Evolutionary conservation across 345 rosid genomes (phyloP).

Genomic region (Citrus mangshanensis): DNA sequence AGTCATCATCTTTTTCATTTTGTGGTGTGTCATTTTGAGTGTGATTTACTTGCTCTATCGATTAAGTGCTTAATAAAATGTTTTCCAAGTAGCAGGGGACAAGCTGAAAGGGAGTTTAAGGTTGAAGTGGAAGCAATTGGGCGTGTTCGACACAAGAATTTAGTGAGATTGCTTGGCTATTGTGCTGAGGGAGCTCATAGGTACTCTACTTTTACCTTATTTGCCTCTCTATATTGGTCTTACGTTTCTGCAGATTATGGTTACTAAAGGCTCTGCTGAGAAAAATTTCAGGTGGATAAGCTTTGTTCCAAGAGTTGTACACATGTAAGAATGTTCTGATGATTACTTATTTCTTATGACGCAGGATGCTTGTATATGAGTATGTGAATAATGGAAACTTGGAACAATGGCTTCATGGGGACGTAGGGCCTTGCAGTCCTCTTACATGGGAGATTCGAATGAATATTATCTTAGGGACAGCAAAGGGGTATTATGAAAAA

Average conservation of each 20-base stretch:
- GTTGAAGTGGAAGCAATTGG: constrained; percentile 97
- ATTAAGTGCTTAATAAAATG: neutral
- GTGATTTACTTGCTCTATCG: neutral
- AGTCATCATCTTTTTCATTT: neutral
- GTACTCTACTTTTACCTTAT: constrained; percentile 29
- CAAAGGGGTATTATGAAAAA: constrained; percentile 62
- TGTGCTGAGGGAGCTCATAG: constrained; percentile 98
- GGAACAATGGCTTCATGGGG: constrained; percentile 87
- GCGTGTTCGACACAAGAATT: constrained; percentile 85
- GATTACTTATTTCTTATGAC: constrained; percentile 5
- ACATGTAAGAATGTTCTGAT: neutral
- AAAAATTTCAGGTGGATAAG: neutral
- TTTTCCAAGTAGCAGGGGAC: constrained; percentile 53
- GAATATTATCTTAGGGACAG: constrained; percentile 72
- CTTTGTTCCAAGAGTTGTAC: neutral
- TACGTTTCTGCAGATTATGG: neutral
- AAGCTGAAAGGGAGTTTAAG: constrained; percentile 89
- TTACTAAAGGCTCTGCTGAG: neutral
- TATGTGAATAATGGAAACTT: constrained; percentile 77
- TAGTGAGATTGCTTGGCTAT: constrained; percentile 86
- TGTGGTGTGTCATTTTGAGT: neutral
- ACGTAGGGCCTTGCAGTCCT: constrained; percentile 69
- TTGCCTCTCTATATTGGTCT: neutral
- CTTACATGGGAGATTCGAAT: constrained; percentile 73
- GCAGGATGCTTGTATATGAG: constrained; percentile 89